Evolutionary conservation across 2,329 filamentous ascomycete species (phyloP).

Genomic region (Pseudopyrenochaeta lycopersici): DNA sequence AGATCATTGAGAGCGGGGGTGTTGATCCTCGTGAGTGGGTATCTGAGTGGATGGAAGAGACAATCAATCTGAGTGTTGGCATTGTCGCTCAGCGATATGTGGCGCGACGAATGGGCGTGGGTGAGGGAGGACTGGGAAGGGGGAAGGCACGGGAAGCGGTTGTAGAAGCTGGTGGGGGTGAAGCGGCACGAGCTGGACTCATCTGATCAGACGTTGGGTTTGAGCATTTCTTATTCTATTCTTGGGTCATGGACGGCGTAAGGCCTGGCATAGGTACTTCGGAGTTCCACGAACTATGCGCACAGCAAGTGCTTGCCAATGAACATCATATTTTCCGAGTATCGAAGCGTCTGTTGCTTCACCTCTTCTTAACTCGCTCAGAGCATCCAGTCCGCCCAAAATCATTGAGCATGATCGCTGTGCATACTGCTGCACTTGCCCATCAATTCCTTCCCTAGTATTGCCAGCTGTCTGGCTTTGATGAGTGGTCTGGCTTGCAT

Average conservation of each 20-base stretch:
- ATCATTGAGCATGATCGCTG: background rate
- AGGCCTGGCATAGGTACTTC: background rate
- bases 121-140: slow-evolving; percentile 74
- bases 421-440: no score
- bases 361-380: background rate
- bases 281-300: background rate
- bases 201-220: slow-evolving; percentile 26
- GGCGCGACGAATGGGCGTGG: slow-evolving; percentile 93
- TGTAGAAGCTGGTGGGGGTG: slow-evolving; percentile 67
- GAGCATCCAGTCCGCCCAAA: background rate
- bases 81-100: slow-evolving; percentile 95
- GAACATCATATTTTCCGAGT: background rate
- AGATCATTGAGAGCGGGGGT: slow-evolving; percentile 77
- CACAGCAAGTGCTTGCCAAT: slow-evolving; percentile 6
- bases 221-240: slow-evolving; percentile 1
- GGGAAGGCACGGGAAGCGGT: slow-evolving; percentile 65
- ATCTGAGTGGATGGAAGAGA: slow-evolving; percentile 95
- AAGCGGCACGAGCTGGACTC: slow-evolving; percentile 65
- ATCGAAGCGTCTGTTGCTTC: background rate
- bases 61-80: slow-evolving; percentile 78
- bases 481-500: no score
- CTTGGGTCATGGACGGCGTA: slow-evolving; percentile 5
- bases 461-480: no score
- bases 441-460: no score
- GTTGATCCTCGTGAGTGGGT: slow-evolving; percentile 98